A percentile compares a stretch with the other conserved stretches of the same genome.
Evolutionary conservation across 768 basidiomycete genomes (phyloP).

Genomic region (Naganishia vaughanmartiniae): DNA sequence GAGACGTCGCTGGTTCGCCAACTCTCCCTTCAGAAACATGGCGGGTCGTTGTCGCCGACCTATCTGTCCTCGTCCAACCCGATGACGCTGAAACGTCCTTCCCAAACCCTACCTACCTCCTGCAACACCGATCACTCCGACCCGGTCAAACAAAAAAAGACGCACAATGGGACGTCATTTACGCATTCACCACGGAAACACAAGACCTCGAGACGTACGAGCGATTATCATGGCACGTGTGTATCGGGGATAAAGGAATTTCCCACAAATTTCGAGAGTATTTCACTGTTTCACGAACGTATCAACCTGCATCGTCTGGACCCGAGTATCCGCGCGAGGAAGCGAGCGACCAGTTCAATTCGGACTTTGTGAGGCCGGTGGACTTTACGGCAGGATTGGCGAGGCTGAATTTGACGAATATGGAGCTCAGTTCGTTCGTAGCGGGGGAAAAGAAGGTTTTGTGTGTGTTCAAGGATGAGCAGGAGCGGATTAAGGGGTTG

Average conservation of each 20-base stretch:
- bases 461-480: constrained; percentile 6
- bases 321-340: constrained; percentile 10
- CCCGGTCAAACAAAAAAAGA: constrained; percentile 5
- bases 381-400: neutral
- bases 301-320: constrained; percentile 6
- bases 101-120: constrained; percentile 1
- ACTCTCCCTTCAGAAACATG: constrained; percentile 10
- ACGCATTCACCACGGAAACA: constrained; percentile 7
- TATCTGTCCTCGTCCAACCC: neutral
- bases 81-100: neutral
- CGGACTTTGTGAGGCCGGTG: neutral
- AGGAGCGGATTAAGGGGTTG: neutral
- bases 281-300: constrained; percentile 22
- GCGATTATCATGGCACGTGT: constrained; percentile 18
- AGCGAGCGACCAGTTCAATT: too few species aligned
- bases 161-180: constrained; percentile 16
- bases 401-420: constrained; percentile 23
- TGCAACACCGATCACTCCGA: constrained; percentile 12
- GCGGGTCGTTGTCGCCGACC: neutral
- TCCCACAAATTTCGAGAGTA: constrained; percentile 21
- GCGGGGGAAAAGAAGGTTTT: constrained; percentile 7
- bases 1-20: neutral
- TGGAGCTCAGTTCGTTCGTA: constrained; percentile 16
- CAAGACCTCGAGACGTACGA: constrained; percentile 22
- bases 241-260: constrained; percentile 16